Evolutionary conservation across 805 yeast species (phyloP).

Genomic region (Teunomyces aglyptinius): DNA sequence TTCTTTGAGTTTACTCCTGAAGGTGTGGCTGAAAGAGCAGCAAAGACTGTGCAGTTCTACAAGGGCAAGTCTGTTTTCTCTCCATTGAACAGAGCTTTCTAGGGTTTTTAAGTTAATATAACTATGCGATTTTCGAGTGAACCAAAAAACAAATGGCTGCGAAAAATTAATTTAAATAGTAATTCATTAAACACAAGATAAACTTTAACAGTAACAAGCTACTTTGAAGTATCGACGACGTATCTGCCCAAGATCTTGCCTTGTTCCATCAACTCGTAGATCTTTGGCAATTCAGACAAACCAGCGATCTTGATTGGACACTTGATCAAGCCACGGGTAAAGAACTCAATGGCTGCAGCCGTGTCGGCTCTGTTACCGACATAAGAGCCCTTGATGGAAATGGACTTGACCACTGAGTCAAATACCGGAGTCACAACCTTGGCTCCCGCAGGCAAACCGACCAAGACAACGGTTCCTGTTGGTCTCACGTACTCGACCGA

Average conservation of each 20-base stretch:
- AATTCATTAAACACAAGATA: not conserved
- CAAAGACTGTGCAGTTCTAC: constrained; percentile 76
- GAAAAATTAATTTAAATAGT: not conserved
- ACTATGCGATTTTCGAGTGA: not conserved
- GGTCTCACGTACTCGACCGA: constrained; percentile 44
- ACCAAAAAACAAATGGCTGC: not conserved
- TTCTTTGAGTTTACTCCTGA: constrained; percentile 88
- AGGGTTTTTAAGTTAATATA: constrained; percentile 17
- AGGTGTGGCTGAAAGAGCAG: constrained; percentile 85
- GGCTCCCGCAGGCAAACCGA: constrained; percentile 81
- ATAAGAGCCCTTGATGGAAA: constrained; percentile 75
- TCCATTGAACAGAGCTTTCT: constrained; percentile 79
- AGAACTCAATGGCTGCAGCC: constrained; percentile 76
- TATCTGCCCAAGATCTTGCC: constrained; percentile 87
- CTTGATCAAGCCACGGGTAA: constrained; percentile 65
- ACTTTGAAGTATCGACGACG: constrained; percentile 76
- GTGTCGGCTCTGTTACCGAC: constrained; percentile 90
- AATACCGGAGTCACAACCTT: constrained; percentile 68
- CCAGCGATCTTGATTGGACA: constrained; percentile 77
- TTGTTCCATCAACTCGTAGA: constrained; percentile 75
- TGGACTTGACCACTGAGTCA: constrained; percentile 68
- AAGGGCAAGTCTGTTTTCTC: constrained; percentile 69
- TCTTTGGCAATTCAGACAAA: constrained; percentile 63
- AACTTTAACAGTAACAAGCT: constrained; percentile 15
- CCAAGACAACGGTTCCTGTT: constrained; percentile 39